Evolutionary conservation across 371 early-diverging fungal species (phyloP).

Genomic region (Mortierella polycephala): DNA sequence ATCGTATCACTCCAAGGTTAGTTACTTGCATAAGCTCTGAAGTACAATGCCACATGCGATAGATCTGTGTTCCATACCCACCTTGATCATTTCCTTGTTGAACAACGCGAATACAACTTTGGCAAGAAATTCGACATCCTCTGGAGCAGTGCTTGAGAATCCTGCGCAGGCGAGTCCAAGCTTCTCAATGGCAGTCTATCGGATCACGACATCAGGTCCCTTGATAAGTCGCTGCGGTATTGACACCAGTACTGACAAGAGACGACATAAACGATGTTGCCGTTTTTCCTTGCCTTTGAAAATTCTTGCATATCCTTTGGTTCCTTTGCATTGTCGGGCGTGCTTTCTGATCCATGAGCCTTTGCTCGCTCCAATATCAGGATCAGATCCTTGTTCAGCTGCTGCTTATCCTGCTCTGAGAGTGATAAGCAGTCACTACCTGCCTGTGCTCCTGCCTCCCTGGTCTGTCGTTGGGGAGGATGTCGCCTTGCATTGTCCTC

Average conservation of each 20-base stretch:
- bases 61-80: neutral
- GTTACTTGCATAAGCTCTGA: no score
- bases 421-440: neutral
- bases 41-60: no score
- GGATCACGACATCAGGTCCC: no score
- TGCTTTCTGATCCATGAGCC: neutral
- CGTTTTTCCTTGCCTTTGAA: conserved; percentile 9
- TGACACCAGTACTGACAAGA: no score
- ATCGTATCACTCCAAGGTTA: neutral
- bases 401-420: neutral
- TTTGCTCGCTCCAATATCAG: conserved; percentile 18
- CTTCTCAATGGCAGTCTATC: conserved; percentile 22
- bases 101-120: conserved; percentile 36
- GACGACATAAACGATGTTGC: neutral
- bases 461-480: neutral
- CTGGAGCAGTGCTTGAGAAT: conserved; percentile 5
- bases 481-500: conserved; percentile 7
- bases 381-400: conserved; percentile 11
- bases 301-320: conserved; percentile 3
- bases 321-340: conserved; percentile 3
- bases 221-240: no score
- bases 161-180: conserved; percentile 13
- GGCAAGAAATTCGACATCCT: conserved; percentile 23
- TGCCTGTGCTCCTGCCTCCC: neutral
- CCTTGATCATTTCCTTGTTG: conserved; percentile 40